Conservation (phyloP, 192 early-diverging fungal genomes). For the Coemansia sp. region DNA sequence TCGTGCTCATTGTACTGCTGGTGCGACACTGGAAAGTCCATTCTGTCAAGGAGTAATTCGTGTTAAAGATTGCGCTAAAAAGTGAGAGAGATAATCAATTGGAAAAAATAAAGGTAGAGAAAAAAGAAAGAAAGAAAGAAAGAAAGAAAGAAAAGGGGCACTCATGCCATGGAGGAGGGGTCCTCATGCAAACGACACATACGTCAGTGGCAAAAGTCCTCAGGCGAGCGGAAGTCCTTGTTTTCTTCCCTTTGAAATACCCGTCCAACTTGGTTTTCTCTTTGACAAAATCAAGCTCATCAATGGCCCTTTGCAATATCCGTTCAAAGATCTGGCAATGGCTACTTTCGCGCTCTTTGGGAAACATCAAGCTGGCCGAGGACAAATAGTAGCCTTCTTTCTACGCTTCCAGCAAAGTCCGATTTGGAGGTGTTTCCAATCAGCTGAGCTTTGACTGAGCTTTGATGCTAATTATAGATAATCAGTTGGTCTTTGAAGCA, state of each 20-base stretch:
- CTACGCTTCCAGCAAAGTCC: background rate
- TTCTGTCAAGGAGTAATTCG: slow-evolving; percentile 2
- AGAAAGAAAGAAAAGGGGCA: slow-evolving; percentile 1
- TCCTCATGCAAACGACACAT: background rate
- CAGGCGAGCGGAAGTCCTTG: background rate
- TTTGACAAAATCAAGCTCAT: slow-evolving; percentile 4
- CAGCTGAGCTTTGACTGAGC: background rate
- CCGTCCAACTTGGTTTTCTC: background rate
- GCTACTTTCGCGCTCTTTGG: background rate
- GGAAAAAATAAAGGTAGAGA: slow-evolving; percentile 16
- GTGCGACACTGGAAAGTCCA: slow-evolving; percentile 52
- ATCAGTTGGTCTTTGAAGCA: background rate
- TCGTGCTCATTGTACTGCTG: slow-evolving; percentile 33
- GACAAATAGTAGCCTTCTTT: background rate
- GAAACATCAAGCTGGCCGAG: background rate
- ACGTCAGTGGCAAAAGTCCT: background rate
- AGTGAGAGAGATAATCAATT: slow-evolving; percentile 8
- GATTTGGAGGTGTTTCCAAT: background rate
- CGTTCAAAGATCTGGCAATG: slow-evolving; percentile 1
- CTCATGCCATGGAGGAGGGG: background rate
- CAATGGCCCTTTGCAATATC: background rate
- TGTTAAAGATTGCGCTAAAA: background rate
- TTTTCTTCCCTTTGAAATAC: background rate
- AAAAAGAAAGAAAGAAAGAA: slow-evolving; percentile 1
- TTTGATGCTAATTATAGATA: background rate